Evolutionary conservation across 2,329 filamentous ascomycete genomes (phyloP), one percentile per base, ranked within the genome.

Genomic region (Calonectria pseudoreteaudii): DNA sequence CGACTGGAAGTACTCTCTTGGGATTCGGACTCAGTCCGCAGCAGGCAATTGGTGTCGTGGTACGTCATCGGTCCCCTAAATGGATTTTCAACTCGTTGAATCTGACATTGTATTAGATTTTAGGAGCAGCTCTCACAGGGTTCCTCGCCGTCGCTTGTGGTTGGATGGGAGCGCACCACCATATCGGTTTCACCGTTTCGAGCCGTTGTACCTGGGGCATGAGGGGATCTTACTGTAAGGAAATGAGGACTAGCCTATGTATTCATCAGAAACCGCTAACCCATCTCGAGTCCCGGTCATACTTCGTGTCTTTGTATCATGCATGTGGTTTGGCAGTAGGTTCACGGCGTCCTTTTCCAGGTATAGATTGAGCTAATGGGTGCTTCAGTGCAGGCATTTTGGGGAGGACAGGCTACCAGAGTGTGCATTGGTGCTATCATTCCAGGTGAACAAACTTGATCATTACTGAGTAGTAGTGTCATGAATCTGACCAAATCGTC

Each of bases 181-280:
- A 80, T 56, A 76, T 81, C 28, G 79, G 80, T 50, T 81, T 78
- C 69, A 80, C 80, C 9, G 80, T 81, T 20, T 76, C 76, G 10
- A 78, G 76, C 74, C 83, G 88, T 8, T 88, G 84, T 74, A 86
- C 86, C 10, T 89, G 88, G 87, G 88, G 88, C 4, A 78, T 89
- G 80, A 82, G 86, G 36, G 87, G 84, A 2, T 87, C 86, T 58
- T 89, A 88, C 67, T 78, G 80, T 79, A 30, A 64, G 76, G 74
- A 13, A 49, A n/a, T 30, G 16, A 16, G 13, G 23, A 26, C 10
- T 7, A 14, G 3, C n/a, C 34, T 16, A n/a, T 26, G 9, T 7
- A n/a, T 28, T 41, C 34, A 11, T 3, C 9, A 11, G 34, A 28
- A 28, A n/a, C n/a, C 20, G 31, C 71, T 71, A 62, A 73, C 7